These are phyloP conservation scores for Colletotrichum lupini DNA, from an alignment of 2,329 filamentous ascomycete genomes.

Conservation along the genomic window DNA sequence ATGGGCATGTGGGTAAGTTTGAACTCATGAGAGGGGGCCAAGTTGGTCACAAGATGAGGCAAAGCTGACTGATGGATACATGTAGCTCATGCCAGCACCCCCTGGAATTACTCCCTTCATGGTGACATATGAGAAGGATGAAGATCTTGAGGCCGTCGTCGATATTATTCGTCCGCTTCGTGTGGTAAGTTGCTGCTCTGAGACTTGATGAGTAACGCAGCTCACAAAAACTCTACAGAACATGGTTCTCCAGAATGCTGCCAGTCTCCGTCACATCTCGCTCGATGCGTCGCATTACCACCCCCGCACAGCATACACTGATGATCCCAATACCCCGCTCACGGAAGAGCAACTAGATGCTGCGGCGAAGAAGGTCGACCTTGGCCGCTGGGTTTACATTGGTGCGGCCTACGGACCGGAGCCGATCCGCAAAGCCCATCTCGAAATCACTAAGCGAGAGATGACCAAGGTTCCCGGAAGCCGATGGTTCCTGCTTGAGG, in stretches of 20 bases:
- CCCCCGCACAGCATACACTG: conserved; percentile 41
- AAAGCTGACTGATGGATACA: neutral
- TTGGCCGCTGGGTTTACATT: conserved; percentile 60
- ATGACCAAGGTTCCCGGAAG: conserved; percentile 29
- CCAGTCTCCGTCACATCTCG: conserved; percentile 55
- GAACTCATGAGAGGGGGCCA: no score
- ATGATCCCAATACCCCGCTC: conserved; percentile 40
- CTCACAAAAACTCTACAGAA: conserved; percentile 5
- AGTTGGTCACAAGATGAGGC: neutral
- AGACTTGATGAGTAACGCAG: neutral
- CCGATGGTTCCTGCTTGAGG: conserved; percentile 28
- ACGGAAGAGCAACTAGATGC: conserved; percentile 51
- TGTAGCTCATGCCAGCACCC: conserved; percentile 47
- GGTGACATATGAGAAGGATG: conserved; percentile 51
- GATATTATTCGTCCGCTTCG: conserved; percentile 49
- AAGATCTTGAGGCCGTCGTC: conserved; percentile 47
- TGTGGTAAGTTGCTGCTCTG: conserved; percentile 22
- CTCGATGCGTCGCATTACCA: conserved; percentile 54
- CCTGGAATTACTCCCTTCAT: conserved; percentile 50
- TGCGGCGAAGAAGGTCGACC: conserved; percentile 50
- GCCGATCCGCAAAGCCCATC: conserved; percentile 39
- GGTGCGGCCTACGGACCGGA: conserved; percentile 50
- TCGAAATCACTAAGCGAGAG: conserved; percentile 21
- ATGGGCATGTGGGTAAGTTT: conserved; percentile 55
- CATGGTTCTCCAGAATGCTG: conserved; percentile 56